These are phyloP conservation scores for Emergomyces pasteurianus DNA, from an alignment of 2,329 filamentous ascomycete species.

Conservation along the genomic window DNA sequence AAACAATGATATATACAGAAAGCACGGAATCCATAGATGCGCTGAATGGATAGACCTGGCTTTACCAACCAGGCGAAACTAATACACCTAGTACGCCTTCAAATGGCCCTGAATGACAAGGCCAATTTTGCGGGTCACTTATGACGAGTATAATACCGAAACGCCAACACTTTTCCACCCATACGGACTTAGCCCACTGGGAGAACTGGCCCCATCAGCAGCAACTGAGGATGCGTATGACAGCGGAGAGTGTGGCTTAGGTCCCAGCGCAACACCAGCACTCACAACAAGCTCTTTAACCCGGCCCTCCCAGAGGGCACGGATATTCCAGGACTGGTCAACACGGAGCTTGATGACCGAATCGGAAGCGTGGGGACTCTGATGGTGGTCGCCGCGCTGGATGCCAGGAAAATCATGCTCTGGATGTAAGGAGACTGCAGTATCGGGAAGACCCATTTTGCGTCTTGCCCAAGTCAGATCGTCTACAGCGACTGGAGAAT, in stretches of 20 bases:
- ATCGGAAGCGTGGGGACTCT: constrained; percentile 54
- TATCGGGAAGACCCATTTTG: constrained; percentile 18
- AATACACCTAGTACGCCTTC: not conserved
- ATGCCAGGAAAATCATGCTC: constrained; percentile 9
- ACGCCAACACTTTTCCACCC: constrained; percentile 30
- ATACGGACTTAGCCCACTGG: constrained; percentile 24
- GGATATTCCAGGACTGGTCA: constrained; percentile 77
- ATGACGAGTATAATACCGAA: constrained; percentile 32
- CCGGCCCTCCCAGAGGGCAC: constrained; percentile 82
- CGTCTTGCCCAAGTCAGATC: constrained; percentile 35
- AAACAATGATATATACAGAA: no score
- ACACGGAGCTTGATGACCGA: constrained; percentile 84
- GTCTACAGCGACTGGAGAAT: constrained; percentile 18
- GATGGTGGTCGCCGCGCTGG: constrained; percentile 4
- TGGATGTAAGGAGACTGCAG: constrained; percentile 11
- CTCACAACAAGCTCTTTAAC: constrained; percentile 89
- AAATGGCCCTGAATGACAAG: not conserved
- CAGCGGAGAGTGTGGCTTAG: constrained; percentile 24
- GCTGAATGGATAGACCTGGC: not conserved
- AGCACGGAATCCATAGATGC: no score
- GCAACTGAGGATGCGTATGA: constrained; percentile 16
- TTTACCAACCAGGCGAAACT: not conserved
- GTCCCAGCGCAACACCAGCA: constrained; percentile 72
- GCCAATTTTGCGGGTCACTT: constrained; percentile 4
- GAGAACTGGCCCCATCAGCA: constrained; percentile 15